phyloP scores from a whole-genome alignment of 768 basidiomycete species.

The Russula virescens region DNA sequence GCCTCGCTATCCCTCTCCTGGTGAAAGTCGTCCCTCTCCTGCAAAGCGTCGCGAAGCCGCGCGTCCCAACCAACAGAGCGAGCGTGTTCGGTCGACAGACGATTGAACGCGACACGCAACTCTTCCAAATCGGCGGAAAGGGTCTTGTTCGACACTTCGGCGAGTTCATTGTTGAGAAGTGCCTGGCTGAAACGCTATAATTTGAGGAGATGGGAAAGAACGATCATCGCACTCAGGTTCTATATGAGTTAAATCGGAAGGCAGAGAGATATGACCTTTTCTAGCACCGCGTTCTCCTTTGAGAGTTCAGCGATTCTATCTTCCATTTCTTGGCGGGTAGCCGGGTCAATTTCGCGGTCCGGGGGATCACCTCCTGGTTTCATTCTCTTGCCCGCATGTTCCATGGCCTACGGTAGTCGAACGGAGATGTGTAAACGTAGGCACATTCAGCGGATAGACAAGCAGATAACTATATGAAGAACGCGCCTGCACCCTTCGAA shows the following conservation, averaged over 20 bases:
- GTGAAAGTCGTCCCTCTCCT: slow-evolving; percentile 77
- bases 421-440: too few species aligned
- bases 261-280: slow-evolving; percentile 44
- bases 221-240: slow-evolving; percentile 15
- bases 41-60: slow-evolving; percentile 54
- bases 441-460: not conserved
- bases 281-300: slow-evolving; percentile 55
- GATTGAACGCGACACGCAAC: slow-evolving; percentile 57
- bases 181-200: slow-evolving; percentile 70
- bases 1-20: slow-evolving; percentile 74
- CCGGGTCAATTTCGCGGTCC: slow-evolving; percentile 15
- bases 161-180: slow-evolving; percentile 72
- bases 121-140: slow-evolving; percentile 71
- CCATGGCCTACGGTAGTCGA: slow-evolving; percentile 9
- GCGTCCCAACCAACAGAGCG: slow-evolving; percentile 67
- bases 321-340: slow-evolving; percentile 29
- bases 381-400: slow-evolving; percentile 21
- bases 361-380: slow-evolving; percentile 6
- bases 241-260: not conserved
- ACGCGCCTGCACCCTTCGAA: slow-evolving; percentile 62
- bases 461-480: not conserved
- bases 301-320: slow-evolving; percentile 34
- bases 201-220: not conserved
- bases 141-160: slow-evolving; percentile 72
- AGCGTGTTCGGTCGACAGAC: slow-evolving; percentile 62